Base-by-base conservation (phyloP, 2,329 filamentous ascomycete genomes). In the Microascus cirrosus region DNA sequence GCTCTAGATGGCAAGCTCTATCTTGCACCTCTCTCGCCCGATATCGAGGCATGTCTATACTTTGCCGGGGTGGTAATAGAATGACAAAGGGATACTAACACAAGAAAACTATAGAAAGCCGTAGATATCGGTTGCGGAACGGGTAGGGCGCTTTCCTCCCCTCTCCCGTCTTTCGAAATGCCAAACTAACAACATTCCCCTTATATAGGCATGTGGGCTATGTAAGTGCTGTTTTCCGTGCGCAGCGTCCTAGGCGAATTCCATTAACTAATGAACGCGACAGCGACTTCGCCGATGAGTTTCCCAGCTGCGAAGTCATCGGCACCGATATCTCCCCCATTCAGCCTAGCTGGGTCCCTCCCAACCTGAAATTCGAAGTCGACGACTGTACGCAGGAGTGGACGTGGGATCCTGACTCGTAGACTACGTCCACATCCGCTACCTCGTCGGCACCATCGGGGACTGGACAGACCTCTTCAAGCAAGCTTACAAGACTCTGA, bases 381-480 rank as follows among this genome's bases (percentile, higher is more conserved):
- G 72, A 68, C 53, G 71, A 68, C 59, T 66, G 57, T 60, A 65
- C 59, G 52, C 65, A 54, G 39, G 63, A 66, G 1, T 84, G 82
- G 82, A 71, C 80, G 0, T 65, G 63, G 32, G 62, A 66, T 64
- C 74, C 48, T 64, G 61, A 76, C n/a, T n/a, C n/a, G n/a, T 85
- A 63, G 82, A 86, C 68, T 79, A 79, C 60, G 76, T 87, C 59
- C 83, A 85, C 67, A 76, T 80, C 1, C 76, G 79, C 8, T 65
- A 81, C 62, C 74, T 87, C 69, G 72, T 74, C 2, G 84, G 84
- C 20, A 75, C 77, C 53, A 78, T 86, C 61, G 68, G 72, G 1
- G 77, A 83, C 62, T 87, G 83, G 71, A 71, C 74, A 20, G 69
- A 75, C 12, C 69, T 87, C 7, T 77, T 86, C 60, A 67, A 68